phyloP scores from a whole-genome alignment of 352 stramenopile genomes.

The Halophytophthora polymorphica region DNA sequence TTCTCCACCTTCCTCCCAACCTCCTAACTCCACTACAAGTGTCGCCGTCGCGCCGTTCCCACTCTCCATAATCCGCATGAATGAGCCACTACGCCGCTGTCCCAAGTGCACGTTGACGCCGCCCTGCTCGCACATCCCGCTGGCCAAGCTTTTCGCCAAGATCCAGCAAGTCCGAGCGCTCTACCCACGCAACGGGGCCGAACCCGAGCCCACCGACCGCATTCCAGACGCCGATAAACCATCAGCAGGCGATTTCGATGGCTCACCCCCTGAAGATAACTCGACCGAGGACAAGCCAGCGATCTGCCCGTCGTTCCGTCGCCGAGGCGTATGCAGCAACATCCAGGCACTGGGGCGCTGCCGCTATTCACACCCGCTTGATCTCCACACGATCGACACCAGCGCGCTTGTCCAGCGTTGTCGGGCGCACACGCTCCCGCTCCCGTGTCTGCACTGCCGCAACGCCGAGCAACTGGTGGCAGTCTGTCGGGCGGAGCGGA shows the following conservation, averaged over 20 bases:
- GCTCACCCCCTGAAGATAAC: not conserved
- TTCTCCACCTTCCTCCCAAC: not conserved
- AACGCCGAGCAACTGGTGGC: slow-evolving; percentile 30
- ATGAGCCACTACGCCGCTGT: slow-evolving; percentile 51
- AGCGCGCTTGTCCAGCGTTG: slow-evolving; percentile 37
- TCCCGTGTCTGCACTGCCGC: slow-evolving; percentile 58
- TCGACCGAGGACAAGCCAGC: not conserved
- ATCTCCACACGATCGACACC: slow-evolving; percentile 56
- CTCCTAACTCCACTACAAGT: not conserved
- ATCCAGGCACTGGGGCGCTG: slow-evolving; percentile 62
- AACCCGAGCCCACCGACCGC: slow-evolving; percentile 6
- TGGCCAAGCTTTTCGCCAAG: slow-evolving; percentile 45
- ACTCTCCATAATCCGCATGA: slow-evolving; percentile 61
- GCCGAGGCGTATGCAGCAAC: slow-evolving; percentile 52
- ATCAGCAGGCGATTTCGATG: not conserved
- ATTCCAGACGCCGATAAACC: not conserved
- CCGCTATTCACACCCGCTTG: slow-evolving; percentile 49
- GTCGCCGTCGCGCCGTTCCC: slow-evolving; percentile 29
- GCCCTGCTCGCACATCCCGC: slow-evolving; percentile 50
- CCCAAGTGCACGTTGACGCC: slow-evolving; percentile 63
- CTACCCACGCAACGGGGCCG: slow-evolving; percentile 35
- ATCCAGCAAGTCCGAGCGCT: slow-evolving; percentile 38
- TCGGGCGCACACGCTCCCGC: slow-evolving; percentile 42
- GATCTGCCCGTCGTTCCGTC: slow-evolving; percentile 52
- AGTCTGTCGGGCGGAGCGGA: slow-evolving; percentile 16